Conservation (phyloP, 768 basidiomycete genomes). For the Udeniomyces megalosporus region DNA sequence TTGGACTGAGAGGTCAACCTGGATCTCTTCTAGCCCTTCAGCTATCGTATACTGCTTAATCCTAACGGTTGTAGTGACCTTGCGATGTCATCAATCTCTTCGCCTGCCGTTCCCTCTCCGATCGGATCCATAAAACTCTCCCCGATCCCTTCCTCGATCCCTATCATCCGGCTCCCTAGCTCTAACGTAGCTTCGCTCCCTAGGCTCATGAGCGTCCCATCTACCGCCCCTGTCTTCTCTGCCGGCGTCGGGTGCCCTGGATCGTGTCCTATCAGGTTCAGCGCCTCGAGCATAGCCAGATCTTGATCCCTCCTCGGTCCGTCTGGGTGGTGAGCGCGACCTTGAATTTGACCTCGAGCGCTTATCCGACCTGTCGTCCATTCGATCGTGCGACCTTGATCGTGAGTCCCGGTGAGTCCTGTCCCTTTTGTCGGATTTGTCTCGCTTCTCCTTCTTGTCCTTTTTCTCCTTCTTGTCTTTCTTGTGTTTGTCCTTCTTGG, state of each 20-base stretch:
- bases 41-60: not conserved
- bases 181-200: not conserved
- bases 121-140: not conserved
- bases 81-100: not conserved
- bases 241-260: not conserved
- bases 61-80: not conserved
- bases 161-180: not conserved
- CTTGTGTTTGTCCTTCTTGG: slow-evolving; percentile 36
- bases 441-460: not conserved
- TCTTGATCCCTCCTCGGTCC: not conserved
- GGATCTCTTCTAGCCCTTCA: too few species aligned
- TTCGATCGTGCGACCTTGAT: not conserved
- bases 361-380: not conserved
- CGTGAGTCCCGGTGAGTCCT: not conserved
- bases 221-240: not conserved
- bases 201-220: not conserved
- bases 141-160: not conserved
- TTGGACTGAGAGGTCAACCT: too few species aligned
- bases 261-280: not conserved
- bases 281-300: too few species aligned
- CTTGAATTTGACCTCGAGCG: not conserved
- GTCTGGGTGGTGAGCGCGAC: not conserved
- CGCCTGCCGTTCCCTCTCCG: not conserved
- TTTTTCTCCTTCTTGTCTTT: slow-evolving; percentile 5
- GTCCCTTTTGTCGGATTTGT: not conserved